These are phyloP conservation scores for Paxillus rubicundulus DNA, from an alignment of 768 basidiomycete species.

Conservation along the genomic window DNA sequence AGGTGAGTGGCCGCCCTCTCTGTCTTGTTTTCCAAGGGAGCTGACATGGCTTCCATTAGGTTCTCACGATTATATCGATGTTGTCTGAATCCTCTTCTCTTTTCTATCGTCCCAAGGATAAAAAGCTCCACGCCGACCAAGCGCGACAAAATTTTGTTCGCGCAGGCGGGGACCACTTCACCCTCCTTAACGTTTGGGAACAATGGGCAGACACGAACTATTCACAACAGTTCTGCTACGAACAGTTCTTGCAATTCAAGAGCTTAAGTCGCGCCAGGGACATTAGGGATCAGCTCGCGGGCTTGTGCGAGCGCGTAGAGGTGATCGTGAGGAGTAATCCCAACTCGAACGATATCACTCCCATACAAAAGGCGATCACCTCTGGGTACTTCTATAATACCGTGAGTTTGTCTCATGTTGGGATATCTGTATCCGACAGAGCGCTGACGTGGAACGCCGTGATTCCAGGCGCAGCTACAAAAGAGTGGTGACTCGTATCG, in stretches of 20 bases:
- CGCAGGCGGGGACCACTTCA: constrained; percentile 96
- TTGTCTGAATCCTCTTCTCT: constrained; percentile 92
- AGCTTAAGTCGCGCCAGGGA: constrained; percentile 91
- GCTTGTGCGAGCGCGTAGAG: constrained; percentile 95
- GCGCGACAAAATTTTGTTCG: constrained; percentile 97
- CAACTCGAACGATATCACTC: constrained; percentile 89
- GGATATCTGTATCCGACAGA: not conserved
- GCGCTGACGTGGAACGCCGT: not conserved
- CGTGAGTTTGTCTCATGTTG: constrained; percentile 40
- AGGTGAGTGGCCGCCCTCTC: constrained; percentile 52
- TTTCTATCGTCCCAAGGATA: constrained; percentile 97
- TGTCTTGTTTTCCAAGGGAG: not conserved
- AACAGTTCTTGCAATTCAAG: constrained; percentile 94
- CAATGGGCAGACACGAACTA: constrained; percentile 99
- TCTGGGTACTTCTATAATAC: constrained; percentile 97
- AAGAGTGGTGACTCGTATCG: constrained; percentile 97
- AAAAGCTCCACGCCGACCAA: constrained; percentile 95
- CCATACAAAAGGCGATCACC: constrained; percentile 93
- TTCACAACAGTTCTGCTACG: constrained; percentile 95
- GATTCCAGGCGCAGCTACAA: constrained; percentile 76
- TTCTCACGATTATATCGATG: constrained; percentile 97
- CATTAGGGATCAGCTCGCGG: constrained; percentile 93
- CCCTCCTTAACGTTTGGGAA: constrained; percentile 95
- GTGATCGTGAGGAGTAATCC: constrained; percentile 84
- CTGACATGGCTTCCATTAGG: constrained; percentile 40